Percentiles rank a stretch among this genome's conserved stretches.
Conservation (phyloP, 2,329 filamentous ascomycete genomes). For the Penicillium italicum region DNA sequence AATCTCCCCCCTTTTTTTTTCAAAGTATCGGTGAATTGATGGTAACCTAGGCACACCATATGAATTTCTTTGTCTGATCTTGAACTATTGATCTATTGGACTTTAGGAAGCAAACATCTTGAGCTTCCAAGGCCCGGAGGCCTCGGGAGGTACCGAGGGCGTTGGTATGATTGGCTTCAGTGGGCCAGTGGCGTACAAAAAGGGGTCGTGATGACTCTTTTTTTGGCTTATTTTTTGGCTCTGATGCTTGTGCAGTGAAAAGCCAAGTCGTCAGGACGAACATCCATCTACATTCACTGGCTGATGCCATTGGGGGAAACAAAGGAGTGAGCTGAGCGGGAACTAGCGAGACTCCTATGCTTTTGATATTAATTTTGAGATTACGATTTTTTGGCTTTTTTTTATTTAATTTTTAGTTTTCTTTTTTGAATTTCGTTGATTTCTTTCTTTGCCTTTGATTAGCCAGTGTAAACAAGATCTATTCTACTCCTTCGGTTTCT, state of each 20-base stretch:
- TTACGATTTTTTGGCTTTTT: background rate
- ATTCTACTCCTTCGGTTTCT: background rate
- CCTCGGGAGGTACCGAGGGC: slow-evolving; percentile 13
- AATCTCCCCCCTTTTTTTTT: background rate
- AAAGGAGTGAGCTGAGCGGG: slow-evolving; percentile 3
- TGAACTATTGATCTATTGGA: background rate
- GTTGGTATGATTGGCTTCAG: slow-evolving; percentile 6
- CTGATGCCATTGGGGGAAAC: slow-evolving; percentile 7
- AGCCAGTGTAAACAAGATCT: background rate
- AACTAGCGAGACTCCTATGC: slow-evolving; percentile 14
- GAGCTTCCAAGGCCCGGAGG: slow-evolving; percentile 1
- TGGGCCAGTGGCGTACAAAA: slow-evolving; percentile 3
- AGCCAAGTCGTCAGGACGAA: slow-evolving; percentile 5
- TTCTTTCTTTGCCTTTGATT: background rate
- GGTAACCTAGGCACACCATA: no score
- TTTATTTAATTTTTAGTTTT: background rate
- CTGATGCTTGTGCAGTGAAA: slow-evolving; percentile 8
- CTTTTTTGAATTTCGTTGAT: background rate
- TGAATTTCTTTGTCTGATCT: background rate
- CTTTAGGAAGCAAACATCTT: background rate
- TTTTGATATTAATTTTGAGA: background rate
- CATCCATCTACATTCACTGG: background rate
- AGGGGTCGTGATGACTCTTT: background rate
- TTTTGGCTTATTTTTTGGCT: background rate
- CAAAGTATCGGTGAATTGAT: background rate